These are phyloP conservation scores for Madurella fahalii DNA, from an alignment of 2,329 filamentous ascomycete species.

Conservation along the genomic window DNA sequence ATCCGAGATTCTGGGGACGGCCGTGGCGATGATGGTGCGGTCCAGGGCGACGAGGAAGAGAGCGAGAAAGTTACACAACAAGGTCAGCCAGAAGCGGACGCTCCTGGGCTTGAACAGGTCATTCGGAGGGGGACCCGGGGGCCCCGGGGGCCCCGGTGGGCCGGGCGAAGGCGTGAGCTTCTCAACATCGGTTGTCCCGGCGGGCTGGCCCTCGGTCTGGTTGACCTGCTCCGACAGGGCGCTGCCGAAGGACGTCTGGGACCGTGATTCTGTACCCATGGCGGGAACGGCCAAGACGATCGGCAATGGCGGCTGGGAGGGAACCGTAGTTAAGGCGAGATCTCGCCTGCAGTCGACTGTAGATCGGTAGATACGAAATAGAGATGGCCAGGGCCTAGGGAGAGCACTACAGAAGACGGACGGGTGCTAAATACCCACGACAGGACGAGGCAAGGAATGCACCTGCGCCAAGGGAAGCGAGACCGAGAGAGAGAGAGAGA, in stretches of 20 bases:
- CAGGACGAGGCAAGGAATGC: not conserved
- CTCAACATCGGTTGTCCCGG: slow-evolving; percentile 25
- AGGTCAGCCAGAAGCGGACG: slow-evolving; percentile 52
- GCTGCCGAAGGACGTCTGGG: slow-evolving; percentile 20
- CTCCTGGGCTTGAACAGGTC: slow-evolving; percentile 50
- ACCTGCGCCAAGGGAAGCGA: not conserved
- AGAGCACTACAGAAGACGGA: not conserved
- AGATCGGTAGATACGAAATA: too few relatives aligned
- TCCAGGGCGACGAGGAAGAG: slow-evolving; percentile 57
- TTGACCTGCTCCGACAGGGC: slow-evolving; percentile 12
- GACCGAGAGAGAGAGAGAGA: not conserved
- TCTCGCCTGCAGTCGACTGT: too few relatives aligned
- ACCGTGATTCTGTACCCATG: slow-evolving; percentile 23
- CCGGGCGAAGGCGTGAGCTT: slow-evolving; percentile 20
- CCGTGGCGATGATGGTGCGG: slow-evolving; percentile 53
- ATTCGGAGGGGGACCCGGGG: slow-evolving; percentile 27
- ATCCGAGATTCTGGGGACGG: slow-evolving; percentile 52
- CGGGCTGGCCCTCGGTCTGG: slow-evolving; percentile 14
- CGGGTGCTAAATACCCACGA: not conserved
- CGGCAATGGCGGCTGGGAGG: slow-evolving; percentile 5
- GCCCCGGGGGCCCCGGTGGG: slow-evolving; percentile 1
- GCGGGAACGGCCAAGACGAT: slow-evolving; percentile 10
- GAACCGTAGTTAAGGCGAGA: not conserved
- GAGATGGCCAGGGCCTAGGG: too few relatives aligned
- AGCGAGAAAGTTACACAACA: slow-evolving; percentile 50